Base-by-base conservation (phyloP, 139 green algal genomes). In the Coelastrella sp. region DNA sequence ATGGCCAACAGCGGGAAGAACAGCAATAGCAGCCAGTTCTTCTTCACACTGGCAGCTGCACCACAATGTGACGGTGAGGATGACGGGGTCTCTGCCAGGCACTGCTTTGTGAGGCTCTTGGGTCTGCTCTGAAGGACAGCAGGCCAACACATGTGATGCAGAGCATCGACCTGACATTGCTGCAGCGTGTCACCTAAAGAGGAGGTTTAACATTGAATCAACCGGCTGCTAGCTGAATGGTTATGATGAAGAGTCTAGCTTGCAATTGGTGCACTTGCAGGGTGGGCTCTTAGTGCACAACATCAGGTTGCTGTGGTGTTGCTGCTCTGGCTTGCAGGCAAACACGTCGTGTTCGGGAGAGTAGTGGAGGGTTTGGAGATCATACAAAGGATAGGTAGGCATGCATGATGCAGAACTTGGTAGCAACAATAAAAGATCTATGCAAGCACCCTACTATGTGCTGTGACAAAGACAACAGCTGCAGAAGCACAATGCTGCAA, bases 1-100 rank as follows among this genome's bases (percentile, higher is more conserved):
- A 96, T 97, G 92, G 96, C 94, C 27, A 98, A 98, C 87, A 88
- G 68, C 4, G 95, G 96, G n/a, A 97, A 98, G 74, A 96, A 98
- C 92, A 93, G 77, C 62, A 98, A 98, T 90, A 95, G 89, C 17
- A 92, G 48, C 5, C 94, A 97, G 86, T 98, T 98, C 75, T 98
- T 94, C 84, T 90, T 98, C 80, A 96, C 94, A 11, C 81, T 98
- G 11, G 92, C 50, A 4, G 27, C 91, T 19, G 89, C 90, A 4
- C 91, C 91, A 1, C 85, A 95, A 77, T 94, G 93, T 40, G 92
- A 98, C 68, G 93, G 92, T 89, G 63, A 38, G 67, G 27, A 19
- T 43, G 8, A 5, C 30, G 0, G 11, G 0, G 45, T 57, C 11
- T 13, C 15, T 21, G 45, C 45, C 8, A 53, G 8, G 11, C 45